Evolutionary conservation across 202 grass and related monocot species (phyloP).

Genomic region (Elaeis oleifera): DNA sequence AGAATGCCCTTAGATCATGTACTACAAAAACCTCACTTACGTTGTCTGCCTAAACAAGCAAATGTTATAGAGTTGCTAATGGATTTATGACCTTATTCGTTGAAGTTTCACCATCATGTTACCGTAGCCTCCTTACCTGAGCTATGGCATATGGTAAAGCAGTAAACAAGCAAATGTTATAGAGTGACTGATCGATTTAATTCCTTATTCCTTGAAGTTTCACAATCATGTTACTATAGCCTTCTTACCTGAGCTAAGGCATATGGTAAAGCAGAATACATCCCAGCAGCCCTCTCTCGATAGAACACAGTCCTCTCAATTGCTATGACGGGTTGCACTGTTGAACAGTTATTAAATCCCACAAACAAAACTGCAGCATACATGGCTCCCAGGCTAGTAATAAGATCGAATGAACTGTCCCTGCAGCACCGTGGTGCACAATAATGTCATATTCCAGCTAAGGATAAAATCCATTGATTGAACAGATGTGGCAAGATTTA

Average conservation of each 20-base stretch:
- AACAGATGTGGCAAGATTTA: neutral
- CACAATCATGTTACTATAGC: neutral
- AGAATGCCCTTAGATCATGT: no score
- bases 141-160: constrained; percentile 60
- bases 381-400: constrained; percentile 54
- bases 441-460: no score
- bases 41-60: no score
- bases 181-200: no score
- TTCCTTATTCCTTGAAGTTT: neutral
- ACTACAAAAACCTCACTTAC: no score
- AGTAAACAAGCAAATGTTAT: neutral
- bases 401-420: constrained; percentile 34
- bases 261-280: constrained; percentile 69
- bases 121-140: constrained; percentile 38
- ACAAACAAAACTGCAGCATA: constrained; percentile 55
- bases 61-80: no score
- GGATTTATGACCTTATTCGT: no score
- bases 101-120: neutral
- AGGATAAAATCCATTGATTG: no score
- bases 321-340: constrained; percentile 48
- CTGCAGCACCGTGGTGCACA: constrained; percentile 24
- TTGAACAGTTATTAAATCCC: constrained; percentile 49
- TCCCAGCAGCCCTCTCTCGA: constrained; percentile 51
- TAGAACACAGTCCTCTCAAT: constrained; percentile 64
- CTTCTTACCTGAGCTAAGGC: constrained; percentile 53